Evolutionary conservation across 1,284 basidiomycete species (phyloP), one percentile per base, ranked within the genome.

Genomic region (Ceratobasidium theobromae): DNA sequence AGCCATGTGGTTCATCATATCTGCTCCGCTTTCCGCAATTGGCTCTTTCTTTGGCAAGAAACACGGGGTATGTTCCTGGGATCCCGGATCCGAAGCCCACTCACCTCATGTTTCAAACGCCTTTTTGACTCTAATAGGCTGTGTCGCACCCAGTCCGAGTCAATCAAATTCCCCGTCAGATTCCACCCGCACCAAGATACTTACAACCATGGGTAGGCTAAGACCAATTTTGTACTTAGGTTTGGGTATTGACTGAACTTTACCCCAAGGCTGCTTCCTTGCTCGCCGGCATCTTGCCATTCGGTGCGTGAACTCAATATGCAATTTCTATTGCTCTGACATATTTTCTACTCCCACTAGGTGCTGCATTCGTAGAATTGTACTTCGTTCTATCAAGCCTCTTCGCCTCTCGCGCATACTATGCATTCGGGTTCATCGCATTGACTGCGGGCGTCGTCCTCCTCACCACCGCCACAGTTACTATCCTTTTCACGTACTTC

Each of bases 381-480:
- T 98, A 95, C 78, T 98, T 95, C 75, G 88, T 98, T 53, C 82
- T 98, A 70, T 94, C 93, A 18, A 92, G 89, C 72, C 81, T 98
- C 46, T 99, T 98, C 73, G 95, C 95, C 28, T 95, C 94, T 48
- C 84, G 92, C 54, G 91, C 93, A 53, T 95, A 95, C 78, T 97
- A 96, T 74, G 95, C 95, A 14, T 97, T 96, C 74, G 96, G 96
- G 38, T 98, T 98, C 81, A 79, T 98, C 49, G 90, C 94, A 32
- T 79, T 98, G 57, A 97, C 95, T 0, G 91, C 91, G 51, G 79
- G 84, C 40, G 87, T 98, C 46, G 92, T 97, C 38, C 84, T 84
- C 23, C 77, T 97, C 46, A 97, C 94, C 1, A 92, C 93, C 0
- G 95, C 92, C 1, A 95, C 93, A 0, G 91, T 95, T 35, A 87